Evolutionary conservation across 805 yeast species (phyloP).

Genomic region (Hanseniaspora mollemarum): DNA sequence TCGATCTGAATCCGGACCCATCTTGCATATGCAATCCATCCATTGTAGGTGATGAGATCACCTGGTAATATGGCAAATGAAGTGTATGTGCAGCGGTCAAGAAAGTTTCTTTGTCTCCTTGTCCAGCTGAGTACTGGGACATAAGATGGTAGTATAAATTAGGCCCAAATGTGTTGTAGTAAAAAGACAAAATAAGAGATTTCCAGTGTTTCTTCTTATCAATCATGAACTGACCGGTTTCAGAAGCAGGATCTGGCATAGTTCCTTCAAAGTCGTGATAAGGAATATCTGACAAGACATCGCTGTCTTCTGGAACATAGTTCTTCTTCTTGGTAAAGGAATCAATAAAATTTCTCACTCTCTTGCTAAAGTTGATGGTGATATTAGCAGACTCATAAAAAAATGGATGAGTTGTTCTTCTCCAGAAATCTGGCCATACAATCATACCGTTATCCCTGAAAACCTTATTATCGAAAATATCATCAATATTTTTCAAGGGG

Average conservation of each 20-base stretch:
- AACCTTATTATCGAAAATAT: constrained; percentile 46
- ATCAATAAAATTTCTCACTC: constrained; percentile 31
- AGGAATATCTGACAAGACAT: constrained; percentile 26
- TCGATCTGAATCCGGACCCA: constrained; percentile 42
- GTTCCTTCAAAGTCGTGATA: constrained; percentile 54
- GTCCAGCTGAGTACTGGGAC: constrained; percentile 71
- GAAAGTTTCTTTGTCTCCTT: constrained; percentile 72
- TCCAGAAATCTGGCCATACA: constrained; percentile 85
- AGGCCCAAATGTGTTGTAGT: constrained; percentile 63
- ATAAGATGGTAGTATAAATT: constrained; percentile 54
- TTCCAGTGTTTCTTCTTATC: constrained; percentile 49
- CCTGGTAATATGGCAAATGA: constrained; percentile 40
- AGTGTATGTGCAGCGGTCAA: constrained; percentile 51
- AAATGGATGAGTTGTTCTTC: constrained; percentile 64
- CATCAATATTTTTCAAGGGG: constrained; percentile 55
- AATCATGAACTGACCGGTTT: constrained; percentile 59
- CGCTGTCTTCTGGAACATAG: constrained; percentile 18
- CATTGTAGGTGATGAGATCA: constrained; percentile 30
- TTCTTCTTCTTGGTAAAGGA: constrained; percentile 26
- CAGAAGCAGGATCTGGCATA: constrained; percentile 58
- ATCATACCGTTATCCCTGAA: constrained; percentile 42
- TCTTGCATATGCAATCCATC: constrained; percentile 29
- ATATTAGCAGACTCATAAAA: constrained; percentile 60
- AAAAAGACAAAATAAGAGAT: constrained; percentile 48
- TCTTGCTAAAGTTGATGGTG: constrained; percentile 32